Evolutionary conservation across 176 grass and related monocot species (phyloP).

Genomic region (Poa annua): DNA sequence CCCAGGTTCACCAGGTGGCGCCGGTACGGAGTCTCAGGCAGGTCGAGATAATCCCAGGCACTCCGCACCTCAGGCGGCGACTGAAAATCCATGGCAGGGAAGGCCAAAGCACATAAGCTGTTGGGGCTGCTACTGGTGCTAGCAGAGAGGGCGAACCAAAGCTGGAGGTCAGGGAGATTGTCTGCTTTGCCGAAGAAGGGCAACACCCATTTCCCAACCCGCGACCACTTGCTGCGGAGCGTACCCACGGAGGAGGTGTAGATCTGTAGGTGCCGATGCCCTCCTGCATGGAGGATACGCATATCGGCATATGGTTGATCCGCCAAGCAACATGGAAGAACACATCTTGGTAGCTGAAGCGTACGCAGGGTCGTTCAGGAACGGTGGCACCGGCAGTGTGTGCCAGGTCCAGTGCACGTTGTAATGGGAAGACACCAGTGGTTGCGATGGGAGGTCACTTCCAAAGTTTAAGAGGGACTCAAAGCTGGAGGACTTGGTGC

Average conservation of each 20-base stretch:
- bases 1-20: neutral
- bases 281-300: neutral
- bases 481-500: neutral
- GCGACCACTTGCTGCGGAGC: neutral
- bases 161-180: neutral
- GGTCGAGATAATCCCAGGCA: slow-evolving; percentile 8
- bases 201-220: neutral
- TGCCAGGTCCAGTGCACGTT: neutral
- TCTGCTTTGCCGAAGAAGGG: slow-evolving; percentile 12
- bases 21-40: neutral
- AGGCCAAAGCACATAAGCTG: neutral
- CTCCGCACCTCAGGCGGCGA: neutral
- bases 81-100: neutral
- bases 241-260: neutral
- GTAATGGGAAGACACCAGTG: neutral
- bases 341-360: neutral
- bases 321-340: neutral
- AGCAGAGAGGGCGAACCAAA: slow-evolving; percentile 1
- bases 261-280: slow-evolving; percentile 8
- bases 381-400: neutral
- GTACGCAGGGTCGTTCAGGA: neutral
- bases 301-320: neutral
- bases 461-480: neutral
- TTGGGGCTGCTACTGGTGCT: neutral
- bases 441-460: neutral